Evolutionary conservation across 2,329 filamentous ascomycete species (phyloP).

Genomic region (Fusarium sacchari): DNA sequence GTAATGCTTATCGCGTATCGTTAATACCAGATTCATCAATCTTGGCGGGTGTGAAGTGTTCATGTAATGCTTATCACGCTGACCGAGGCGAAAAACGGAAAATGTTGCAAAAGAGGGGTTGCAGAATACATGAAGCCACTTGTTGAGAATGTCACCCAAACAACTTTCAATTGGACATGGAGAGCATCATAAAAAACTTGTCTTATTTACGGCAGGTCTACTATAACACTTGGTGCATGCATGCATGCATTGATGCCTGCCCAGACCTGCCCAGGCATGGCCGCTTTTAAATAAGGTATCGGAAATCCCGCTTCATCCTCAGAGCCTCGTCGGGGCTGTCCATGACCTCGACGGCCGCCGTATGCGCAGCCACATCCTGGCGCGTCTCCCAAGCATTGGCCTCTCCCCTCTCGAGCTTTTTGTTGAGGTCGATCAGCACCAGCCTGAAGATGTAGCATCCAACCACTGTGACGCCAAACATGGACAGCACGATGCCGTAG

Average conservation of each 20-base stretch:
- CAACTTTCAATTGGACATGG: neutral
- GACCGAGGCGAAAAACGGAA: neutral
- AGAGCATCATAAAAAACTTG: neutral
- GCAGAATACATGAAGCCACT: neutral
- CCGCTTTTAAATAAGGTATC: constrained; percentile 55
- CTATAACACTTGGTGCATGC: neutral
- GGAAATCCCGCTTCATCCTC: constrained; percentile 58
- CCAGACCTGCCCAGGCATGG: neutral
- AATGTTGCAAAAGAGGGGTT: constrained; percentile 6
- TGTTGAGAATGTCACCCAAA: constrained; percentile 3
- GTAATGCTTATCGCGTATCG: constrained; percentile 14
- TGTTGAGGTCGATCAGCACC: constrained; percentile 59
- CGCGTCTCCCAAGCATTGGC: constrained; percentile 48
- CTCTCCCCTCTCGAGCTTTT: constrained; percentile 58
- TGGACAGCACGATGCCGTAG: constrained; percentile 71
- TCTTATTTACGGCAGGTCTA: neutral
- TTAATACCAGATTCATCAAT: neutral
- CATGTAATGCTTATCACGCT: constrained; percentile 15
- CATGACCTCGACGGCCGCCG: constrained; percentile 52
- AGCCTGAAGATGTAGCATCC: constrained; percentile 61
- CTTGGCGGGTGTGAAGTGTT: neutral
- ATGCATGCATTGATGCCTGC: neutral
- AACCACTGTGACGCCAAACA: constrained; percentile 68
- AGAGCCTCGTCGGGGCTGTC: constrained; percentile 57
- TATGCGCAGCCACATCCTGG: constrained; percentile 52